Conservation (phyloP, 257 asterid species). For the Solanum infundibuliforme region DNA sequence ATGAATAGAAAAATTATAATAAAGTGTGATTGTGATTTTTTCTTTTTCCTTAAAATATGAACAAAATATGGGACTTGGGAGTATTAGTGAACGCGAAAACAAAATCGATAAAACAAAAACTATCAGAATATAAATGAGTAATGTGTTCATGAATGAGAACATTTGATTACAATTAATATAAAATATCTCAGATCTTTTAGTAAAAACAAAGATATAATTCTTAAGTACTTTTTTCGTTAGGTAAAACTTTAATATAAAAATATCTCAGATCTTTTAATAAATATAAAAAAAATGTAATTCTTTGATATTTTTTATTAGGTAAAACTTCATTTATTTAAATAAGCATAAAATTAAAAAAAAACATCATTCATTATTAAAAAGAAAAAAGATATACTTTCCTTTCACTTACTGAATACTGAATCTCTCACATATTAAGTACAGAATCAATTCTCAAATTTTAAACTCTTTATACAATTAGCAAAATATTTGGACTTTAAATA, state of each 20-base stretch:
- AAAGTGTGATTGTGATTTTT: background rate
- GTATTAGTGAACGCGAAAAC: background rate
- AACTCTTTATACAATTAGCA: no score
- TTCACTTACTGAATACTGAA: background rate
- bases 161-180: background rate
- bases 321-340: no score
- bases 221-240: background rate
- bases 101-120: background rate
- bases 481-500: background rate
- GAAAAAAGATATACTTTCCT: background rate
- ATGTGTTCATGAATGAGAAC: background rate
- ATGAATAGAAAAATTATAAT: no score
- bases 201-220: background rate
- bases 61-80: background rate
- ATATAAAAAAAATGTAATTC: no score
- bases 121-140: background rate
- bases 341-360: no score
- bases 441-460: background rate
- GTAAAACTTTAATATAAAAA: background rate
- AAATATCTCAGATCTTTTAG: no score
- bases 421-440: background rate
- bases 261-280: no score
- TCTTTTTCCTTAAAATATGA: background rate
- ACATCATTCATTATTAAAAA: background rate
- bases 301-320: background rate